phyloP scores from a whole-genome alignment of 176 grass and related monocot species.

The Thalia dealbata region DNA sequence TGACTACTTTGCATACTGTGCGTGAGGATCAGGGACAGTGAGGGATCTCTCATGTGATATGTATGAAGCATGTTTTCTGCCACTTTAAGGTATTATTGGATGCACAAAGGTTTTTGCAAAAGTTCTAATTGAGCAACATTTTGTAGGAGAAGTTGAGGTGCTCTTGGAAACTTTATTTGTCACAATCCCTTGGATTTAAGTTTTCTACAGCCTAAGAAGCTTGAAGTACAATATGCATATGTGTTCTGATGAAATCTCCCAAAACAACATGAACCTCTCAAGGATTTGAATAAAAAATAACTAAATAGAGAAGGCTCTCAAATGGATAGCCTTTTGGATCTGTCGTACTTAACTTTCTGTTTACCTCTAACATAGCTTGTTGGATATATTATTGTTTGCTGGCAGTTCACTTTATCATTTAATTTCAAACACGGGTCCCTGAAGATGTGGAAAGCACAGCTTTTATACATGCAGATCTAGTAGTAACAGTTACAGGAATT shows the following conservation, averaged over 20 bases:
- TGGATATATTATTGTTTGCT: neutral
- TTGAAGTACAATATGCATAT: neutral
- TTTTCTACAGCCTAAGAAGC: neutral
- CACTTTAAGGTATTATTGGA: constrained; percentile 8
- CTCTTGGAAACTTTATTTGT: neutral
- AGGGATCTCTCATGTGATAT: constrained; percentile 17
- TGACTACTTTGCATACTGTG: constrained; percentile 8
- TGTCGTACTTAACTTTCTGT: neutral
- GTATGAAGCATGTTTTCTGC: constrained; percentile 19
- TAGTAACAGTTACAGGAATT: neutral
- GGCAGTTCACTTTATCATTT: neutral
- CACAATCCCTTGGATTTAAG: neutral
- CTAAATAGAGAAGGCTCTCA: neutral
- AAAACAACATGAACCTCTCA: neutral
- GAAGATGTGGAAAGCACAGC: neutral
- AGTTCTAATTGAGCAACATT: constrained; percentile 1
- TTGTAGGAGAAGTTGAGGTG: neutral
- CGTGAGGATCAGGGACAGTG: neutral
- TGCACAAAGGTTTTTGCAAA: constrained; percentile 1
- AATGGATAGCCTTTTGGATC: neutral
- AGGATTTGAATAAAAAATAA: neutral
- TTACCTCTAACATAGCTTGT: neutral
- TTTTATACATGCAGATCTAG: neutral
- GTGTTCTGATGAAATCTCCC: neutral
- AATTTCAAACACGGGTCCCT: neutral